Evolutionary conservation across 2,329 filamentous ascomycete species (phyloP), one percentile per base, ranked within the genome.

Genomic region (Reticulascus tulasneorum): DNA sequence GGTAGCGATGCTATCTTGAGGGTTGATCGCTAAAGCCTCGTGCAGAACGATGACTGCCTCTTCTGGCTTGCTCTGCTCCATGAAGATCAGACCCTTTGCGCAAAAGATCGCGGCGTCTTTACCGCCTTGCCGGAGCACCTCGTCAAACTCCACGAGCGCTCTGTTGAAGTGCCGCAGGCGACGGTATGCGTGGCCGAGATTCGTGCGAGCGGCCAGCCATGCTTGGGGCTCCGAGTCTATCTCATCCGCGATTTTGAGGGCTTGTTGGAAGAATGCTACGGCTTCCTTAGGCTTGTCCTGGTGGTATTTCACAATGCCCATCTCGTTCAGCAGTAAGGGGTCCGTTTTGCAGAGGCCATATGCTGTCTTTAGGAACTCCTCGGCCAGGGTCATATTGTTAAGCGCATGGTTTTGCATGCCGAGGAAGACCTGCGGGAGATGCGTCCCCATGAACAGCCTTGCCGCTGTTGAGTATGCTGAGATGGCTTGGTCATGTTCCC

Each of bases 391-490:
- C 77, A 97, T 86, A 52, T 98, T 97, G 61, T 94, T 94, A 42
- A 98, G 75, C 13, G 91, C 88, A 30, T 97, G 82, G 61, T 98
- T 94, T 59, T 98, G 94, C 93, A 98, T 98, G 7, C 94, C 93
- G 18, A 98, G 68, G 58, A 97, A 98, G 4, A 98, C 78, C 54
- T 95, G 91, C 1, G 93, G 93, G 2, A 98, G 73, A 58, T 98
- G 94, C 1, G 91, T 97, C 24, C 93, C 93, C 69, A 96, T 94
- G 62, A 98, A 98, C 1, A 98, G 68, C 24, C 93, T 77, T 3
- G 91, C 91, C 1, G 93, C 93, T 1, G 93, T 98, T 20, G 87
- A 94, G 64, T 98, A 98, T 1, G 94, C 93, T 8, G 90, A 94
- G 45, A 98, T 96, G 30, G 93, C 93, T 64, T 98, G 93, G 58